A percentile compares a stretch with the other conserved stretches of the same genome.
These are phyloP conservation scores for Moesziomyces antarcticus DNA, from an alignment of 1,284 basidiomycete species.

Conservation along the genomic window DNA sequence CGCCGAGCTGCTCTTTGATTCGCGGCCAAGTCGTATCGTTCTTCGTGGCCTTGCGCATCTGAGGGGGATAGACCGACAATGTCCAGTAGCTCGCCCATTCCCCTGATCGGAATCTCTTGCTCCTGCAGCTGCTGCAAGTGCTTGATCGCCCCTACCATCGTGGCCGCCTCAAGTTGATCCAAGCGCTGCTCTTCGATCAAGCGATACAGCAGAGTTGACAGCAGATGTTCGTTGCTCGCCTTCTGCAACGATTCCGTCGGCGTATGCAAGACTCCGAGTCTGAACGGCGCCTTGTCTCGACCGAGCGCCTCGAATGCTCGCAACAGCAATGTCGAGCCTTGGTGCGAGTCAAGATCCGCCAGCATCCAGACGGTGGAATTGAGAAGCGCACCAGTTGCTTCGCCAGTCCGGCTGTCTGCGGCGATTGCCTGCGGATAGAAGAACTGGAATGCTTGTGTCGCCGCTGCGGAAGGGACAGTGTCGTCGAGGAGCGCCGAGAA, in stretches of 20 bases:
- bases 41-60: not conserved
- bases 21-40: not conserved
- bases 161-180: conserved; percentile 7
- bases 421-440: conserved; percentile 72
- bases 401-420: conserved; percentile 68
- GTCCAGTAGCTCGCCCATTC: conserved; percentile 6
- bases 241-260: not conserved
- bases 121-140: conserved; percentile 1
- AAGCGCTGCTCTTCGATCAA: conserved; percentile 16
- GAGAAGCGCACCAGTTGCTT: conserved; percentile 1
- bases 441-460: conserved; percentile 69
- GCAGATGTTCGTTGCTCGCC: conserved; percentile 40
- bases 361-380: conserved; percentile 76
- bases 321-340: conserved; percentile 73
- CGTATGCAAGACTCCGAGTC: conserved; percentile 24
- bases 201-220: conserved; percentile 26
- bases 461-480: not conserved
- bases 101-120: not conserved
- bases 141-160: conserved; percentile 13
- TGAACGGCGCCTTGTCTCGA: conserved; percentile 70
- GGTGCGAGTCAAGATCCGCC: conserved; percentile 79
- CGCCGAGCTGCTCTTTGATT: not conserved
- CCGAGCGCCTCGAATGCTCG: conserved; percentile 74
- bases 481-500: conserved; percentile 29
- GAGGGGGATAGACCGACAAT: not conserved